Evolutionary conservation across 352 stramenopile species (phyloP), one percentile per base, ranked within the genome.

Genomic region (Blastocystis hominis): DNA sequence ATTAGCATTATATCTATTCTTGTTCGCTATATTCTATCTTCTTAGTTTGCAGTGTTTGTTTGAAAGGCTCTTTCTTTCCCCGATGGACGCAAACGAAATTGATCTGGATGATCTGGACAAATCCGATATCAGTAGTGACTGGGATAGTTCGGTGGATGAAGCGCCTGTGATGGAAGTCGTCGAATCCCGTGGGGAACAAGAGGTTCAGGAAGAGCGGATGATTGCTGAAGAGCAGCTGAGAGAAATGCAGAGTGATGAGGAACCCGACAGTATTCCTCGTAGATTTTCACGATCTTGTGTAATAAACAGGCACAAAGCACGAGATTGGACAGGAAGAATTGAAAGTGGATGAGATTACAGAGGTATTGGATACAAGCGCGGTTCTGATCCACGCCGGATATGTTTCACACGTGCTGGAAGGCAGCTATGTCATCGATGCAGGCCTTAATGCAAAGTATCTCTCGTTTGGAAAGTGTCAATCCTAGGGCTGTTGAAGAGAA

Each of bases 401-500:
- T 3, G 68, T 78, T 9, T 78, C 75, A 20, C 75, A 86, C 56
- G 17, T 72, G n/a, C 75, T 86, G 30, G 75, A 75, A 40, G 36
- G 24, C 1, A 69, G 56, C 38, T 59, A 59, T 44, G 70, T 86
- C 34, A 68, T 86, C 34, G 75, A 86, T 38, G 75, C 75, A 38
- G 75, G 75, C 5, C 34, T 70, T 20, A 86, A 86, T 13, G 40
- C 75, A 40, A 75, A 75, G 75, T 86, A 3, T 17, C 17, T 70
- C n/a, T 17, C 9, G 15, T 7, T 9, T n/a, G 34, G 36, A 5
- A 5, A 40, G 0, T 50, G 17, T 68, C 10, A 69, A 15, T 10
- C 2, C 7, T 86, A 86, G 75, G 46, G 56, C 75, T 4, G 70
- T 86, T 75, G 75, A 86, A 40, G 75, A 86, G 24, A 86, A 86